These are phyloP conservation scores for Phalaenopsis hybrid DNA, from an alignment of 116 monocot genomes.

Conservation along the genomic window DNA sequence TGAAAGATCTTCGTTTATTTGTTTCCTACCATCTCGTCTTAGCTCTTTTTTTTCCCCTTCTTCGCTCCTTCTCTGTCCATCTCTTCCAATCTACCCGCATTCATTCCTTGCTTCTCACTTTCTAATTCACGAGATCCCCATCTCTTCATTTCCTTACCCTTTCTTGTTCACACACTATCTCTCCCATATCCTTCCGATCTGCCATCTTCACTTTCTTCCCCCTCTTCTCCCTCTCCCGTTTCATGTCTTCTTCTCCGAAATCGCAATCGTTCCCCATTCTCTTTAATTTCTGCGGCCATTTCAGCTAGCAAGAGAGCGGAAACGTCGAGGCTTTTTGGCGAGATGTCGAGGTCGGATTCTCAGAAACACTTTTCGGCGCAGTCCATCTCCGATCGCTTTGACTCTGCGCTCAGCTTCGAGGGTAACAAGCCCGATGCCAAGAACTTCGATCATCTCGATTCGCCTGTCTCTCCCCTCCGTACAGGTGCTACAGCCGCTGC, in stretches of 20 bases:
- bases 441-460: slow-evolving; percentile 23
- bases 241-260: not conserved
- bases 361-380: slow-evolving; percentile 3
- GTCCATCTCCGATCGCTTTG: slow-evolving; percentile 20
- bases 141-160: slow-evolving; percentile 8
- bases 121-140: slow-evolving; percentile 26
- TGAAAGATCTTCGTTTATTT: slow-evolving; percentile 9
- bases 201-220: slow-evolving; percentile 1
- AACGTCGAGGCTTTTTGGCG: not conserved
- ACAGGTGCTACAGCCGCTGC: not conserved
- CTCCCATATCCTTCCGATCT: not conserved
- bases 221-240: not conserved
- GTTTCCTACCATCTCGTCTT: not conserved
- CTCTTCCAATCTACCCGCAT: slow-evolving; percentile 17
- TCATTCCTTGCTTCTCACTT: slow-evolving; percentile 38
- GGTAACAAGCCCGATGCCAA: slow-evolving; percentile 38
- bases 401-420: slow-evolving; percentile 4
- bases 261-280: not conserved
- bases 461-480: slow-evolving; percentile 33
- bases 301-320: slow-evolving; percentile 10
- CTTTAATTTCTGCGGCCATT: not conserved
- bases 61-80: not conserved
- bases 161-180: not conserved
- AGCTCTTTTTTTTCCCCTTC: not conserved
- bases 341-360: slow-evolving; percentile 22